Base-by-base conservation (phyloP, 305 asterid genomes). In the Solanum hybrid region DNA sequence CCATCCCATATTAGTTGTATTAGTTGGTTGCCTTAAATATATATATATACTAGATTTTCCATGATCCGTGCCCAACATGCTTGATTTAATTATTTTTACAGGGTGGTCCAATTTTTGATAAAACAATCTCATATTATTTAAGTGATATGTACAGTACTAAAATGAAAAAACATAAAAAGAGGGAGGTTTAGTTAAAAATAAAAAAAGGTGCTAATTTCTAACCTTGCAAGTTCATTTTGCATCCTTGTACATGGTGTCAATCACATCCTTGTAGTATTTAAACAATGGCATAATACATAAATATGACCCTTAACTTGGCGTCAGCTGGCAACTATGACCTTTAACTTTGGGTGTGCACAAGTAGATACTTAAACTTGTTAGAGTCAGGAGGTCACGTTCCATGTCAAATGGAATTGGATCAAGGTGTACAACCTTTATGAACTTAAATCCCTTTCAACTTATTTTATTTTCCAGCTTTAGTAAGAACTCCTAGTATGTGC, bases 401-500 rank as follows among this genome's bases (percentile, higher is more conserved):
- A 90, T 90, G 84, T 90, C 76, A 37, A 90, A 90, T 11, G 92
- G 86, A 22, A 78, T 73, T 5, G 92, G 92, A 87, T 91, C 90
- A 20, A 91, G 88, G 71, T 86, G 91, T 29, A 89, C 36, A 33
- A 85, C 77, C 81, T 79, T 91, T 51, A 91, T 36, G 71, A 91
- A 86, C 85, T 89, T 90, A 34, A 86, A 91, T 29, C 89, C 92
- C 88, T 91, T 91, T 1, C 80, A 91, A 90, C 92, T 91, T 89
- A 57, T 79, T 91, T 39, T 89, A 86, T 89, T 91, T 89, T 13
- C 77, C 91, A 40, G 34, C 83, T 81, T 80, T 91, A 4, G 86
- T 39, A 77, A 91, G 91, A 64, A 86, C 89, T 12, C 88, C 89
- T 31, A 86, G 71, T 22, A 91, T 80, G 78, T 89, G 35, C 26